Conservation (phyloP, 768 basidiomycete species). For the Pholiota microspora region DNA sequence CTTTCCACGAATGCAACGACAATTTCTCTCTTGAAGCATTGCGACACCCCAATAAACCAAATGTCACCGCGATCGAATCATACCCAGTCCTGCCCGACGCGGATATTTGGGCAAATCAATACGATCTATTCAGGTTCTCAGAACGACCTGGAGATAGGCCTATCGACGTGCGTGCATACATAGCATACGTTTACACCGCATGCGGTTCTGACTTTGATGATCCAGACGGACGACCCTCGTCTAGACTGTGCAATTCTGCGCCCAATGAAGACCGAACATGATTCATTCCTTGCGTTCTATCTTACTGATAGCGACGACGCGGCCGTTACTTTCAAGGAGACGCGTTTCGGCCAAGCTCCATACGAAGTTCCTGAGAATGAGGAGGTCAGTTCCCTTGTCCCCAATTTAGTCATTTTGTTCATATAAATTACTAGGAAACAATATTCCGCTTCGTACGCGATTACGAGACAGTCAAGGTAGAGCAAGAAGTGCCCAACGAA, state of each 20-base stretch:
- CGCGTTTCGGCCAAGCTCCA: constrained; percentile 40
- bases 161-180: constrained; percentile 50
- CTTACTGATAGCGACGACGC: constrained; percentile 74
- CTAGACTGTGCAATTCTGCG: constrained; percentile 83
- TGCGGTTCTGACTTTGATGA: not conserved
- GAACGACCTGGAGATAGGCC: constrained; percentile 82
- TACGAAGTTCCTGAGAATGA: constrained; percentile 51
- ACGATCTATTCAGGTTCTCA: constrained; percentile 83
- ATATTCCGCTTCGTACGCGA: constrained; percentile 78
- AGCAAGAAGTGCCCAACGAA: constrained; percentile 84
- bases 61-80: constrained; percentile 72
- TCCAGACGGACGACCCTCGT: constrained; percentile 72
- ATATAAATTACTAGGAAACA: constrained; percentile 47
- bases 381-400: constrained; percentile 38
- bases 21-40: constrained; percentile 57
- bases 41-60: constrained; percentile 77
- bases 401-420: not conserved
- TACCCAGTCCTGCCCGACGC: constrained; percentile 84
- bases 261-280: constrained; percentile 86
- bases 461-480: constrained; percentile 85
- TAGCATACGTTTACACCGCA: not conserved
- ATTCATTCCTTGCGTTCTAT: constrained; percentile 86
- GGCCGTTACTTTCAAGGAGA: constrained; percentile 63
- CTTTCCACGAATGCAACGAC: constrained; percentile 64
- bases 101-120: constrained; percentile 87